phyloP scores from a whole-genome alignment of 108 stramenopile genomes.

The Pinguiococcus pyrenoidosus region DNA sequence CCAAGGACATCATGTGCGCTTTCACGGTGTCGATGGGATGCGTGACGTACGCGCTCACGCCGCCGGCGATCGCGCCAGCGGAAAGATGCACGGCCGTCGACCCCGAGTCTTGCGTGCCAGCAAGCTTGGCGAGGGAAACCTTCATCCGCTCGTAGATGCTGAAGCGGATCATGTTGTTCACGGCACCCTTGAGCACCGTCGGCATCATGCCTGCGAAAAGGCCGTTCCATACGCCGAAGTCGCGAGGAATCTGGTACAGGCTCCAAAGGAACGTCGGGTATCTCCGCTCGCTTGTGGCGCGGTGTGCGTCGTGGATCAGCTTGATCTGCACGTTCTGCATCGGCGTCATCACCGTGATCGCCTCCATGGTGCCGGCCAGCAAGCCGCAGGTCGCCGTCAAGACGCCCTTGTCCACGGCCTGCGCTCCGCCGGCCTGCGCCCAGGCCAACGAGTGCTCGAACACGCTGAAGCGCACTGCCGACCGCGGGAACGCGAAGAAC shows the following conservation, averaged over 20 bases:
- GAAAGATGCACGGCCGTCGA: neutral
- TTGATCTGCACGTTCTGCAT: conserved; percentile 25
- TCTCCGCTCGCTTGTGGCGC: neutral
- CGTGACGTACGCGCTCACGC: conserved; percentile 8
- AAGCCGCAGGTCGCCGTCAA: neutral
- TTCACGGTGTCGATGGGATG: conserved; percentile 24
- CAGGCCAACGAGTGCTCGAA: conserved; percentile 10
- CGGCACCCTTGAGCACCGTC: conserved; percentile 15
- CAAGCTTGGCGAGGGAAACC: no score
- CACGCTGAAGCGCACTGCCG: conserved; percentile 20
- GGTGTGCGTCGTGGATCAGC: conserved; percentile 10
- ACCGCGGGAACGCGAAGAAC: conserved; percentile 9
- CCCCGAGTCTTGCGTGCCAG: conserved; percentile 1
- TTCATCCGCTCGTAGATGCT: conserved; percentile 2
- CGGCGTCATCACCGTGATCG: conserved; percentile 8
- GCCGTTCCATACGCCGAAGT: conserved; percentile 4
- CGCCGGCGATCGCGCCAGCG: conserved; percentile 9
- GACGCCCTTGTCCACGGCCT: neutral
- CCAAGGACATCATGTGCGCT: conserved; percentile 8
- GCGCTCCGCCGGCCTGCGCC: conserved; percentile 11
- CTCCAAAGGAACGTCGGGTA: conserved; percentile 4
- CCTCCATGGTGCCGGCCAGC: neutral
- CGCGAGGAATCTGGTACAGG: conserved; percentile 4
- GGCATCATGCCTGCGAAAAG: conserved; percentile 10
- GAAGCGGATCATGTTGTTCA: conserved; percentile 21